Evolutionary conservation across 2,329 filamentous ascomycete species (phyloP), one percentile per base, ranked within the genome.

Genomic region (Trichoderma afroharzianum): DNA sequence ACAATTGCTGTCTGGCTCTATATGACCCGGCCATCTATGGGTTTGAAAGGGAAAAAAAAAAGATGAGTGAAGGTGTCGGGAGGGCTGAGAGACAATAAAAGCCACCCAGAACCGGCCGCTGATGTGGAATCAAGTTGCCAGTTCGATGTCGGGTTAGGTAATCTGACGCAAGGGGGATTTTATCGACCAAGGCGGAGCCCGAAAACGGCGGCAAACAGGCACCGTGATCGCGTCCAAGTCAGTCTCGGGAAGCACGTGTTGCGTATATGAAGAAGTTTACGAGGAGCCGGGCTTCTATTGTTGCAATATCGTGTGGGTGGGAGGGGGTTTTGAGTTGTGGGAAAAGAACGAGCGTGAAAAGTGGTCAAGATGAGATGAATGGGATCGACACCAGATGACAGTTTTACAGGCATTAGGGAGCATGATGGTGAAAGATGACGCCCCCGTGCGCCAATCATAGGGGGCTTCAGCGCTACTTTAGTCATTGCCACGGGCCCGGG

Each of bases 371-470:
- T 50, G 67, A 61, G 67, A 47, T 58, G 32, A 21, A 36, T 26
- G 67, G 26, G 55, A 69, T 69, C 67, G 67, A 69, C 57, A 47
- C 57, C 57, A 53, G 67, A 69, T 62, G 67, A 69, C 67, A 62
- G 9, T 58, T 67, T 26, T 53, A 18, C 57, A 33, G 33, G 67
- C 66, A 59, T 68, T 59, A 59, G 64, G 53, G 64, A 68, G 64
- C 64, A 68, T 68, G 55, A 68, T 47, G 59, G 66, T 36, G 67
- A 69, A 69, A 57, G 36, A 39, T 62, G 67, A 61, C 67, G 67
- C 67, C 67, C 66, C 67, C 67, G 14, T 58, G 67, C 67, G 30
- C 57, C 67, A 69, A 69, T 69, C 67, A 69, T 50, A 53, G 67
- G 18, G 67, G 55, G 28, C 57, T 62, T 50, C 28, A 26, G 67